Evolutionary conservation across 768 basidiomycete species (phyloP), one percentile per base, ranked within the genome.

Genomic region (Clitopilus passeckerianus): DNA sequence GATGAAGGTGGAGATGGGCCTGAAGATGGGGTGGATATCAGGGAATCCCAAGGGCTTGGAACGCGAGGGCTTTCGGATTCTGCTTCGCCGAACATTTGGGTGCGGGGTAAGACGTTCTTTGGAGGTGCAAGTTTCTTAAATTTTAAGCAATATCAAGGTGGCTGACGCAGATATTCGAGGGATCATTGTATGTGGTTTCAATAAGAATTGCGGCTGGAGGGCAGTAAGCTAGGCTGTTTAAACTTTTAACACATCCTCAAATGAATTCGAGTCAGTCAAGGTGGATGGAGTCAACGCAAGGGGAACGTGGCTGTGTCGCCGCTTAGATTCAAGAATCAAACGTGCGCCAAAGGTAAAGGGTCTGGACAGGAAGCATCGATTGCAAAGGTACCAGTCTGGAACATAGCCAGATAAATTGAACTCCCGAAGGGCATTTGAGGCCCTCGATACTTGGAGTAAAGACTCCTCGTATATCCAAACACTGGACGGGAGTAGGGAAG

Each of bases 11-110:
- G 58, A 24, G 77, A 66, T 9, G 74, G 67, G 23, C 74, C 70
- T 54, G 76, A 70, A 18, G 84, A 76, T 14, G 87, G 78, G 3
- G 78, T 73, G 15, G 88, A 81, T 15, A 89, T 83, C 63, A 93
- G 75, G 35, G 80, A 80, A 70, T 93, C 90, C 92, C 92, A 94
- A 22, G 91, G 92, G 60, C 86, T 88, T 62, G 87, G 86, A 59
- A 87, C 87, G 30, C 89, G 81, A 37, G 89, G 86, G 69, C 86
- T 90, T 74, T 92, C 90, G 16, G 86, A 88, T 67, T 90, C 87
- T 58, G 83, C 84, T 80, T 93, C 92, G 53, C 90, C 89, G 66
- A 92, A 92, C 90, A 93, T 92, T n/a, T 41, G 37, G 46, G 54
- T 34, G 56, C 34, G 50, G 7, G 34, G 35, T 55, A 50, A 50